These are phyloP conservation scores for Salix koriyanagi DNA, from an alignment of 345 rosid genomes.

Conservation along the genomic window DNA sequence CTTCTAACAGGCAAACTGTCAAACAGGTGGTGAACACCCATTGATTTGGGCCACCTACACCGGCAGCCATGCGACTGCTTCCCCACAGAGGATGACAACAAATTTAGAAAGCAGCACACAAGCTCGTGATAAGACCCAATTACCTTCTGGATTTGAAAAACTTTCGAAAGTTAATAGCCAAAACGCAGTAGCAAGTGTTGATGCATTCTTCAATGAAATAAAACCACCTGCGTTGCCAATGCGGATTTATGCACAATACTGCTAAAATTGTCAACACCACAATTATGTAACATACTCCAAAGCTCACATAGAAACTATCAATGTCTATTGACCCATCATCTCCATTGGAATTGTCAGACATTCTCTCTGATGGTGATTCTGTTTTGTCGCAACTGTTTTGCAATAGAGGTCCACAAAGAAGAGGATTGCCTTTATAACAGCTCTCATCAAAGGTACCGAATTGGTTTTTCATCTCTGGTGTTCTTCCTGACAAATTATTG, in stretches of 20 bases:
- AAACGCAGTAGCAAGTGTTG: not conserved
- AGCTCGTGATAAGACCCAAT: not conserved
- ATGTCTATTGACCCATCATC: slow-evolving; percentile 7
- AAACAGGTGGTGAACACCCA: too few species aligned
- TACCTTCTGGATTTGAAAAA: not conserved
- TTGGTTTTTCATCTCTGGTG: slow-evolving; percentile 3
- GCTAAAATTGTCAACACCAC: not conserved
- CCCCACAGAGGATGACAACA: not conserved
- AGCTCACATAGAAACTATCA: not conserved
- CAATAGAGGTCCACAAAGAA: slow-evolving; percentile 27
- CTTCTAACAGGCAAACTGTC: too few species aligned
- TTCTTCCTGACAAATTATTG: slow-evolving; percentile 34
- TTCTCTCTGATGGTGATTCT: not conserved
- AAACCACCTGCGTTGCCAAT: slow-evolving; percentile 11
- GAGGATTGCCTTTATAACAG: slow-evolving; percentile 22
- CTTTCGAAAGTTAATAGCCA: not conserved
- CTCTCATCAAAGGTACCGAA: slow-evolving; percentile 21
- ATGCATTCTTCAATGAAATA: not conserved
- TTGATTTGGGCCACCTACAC: too few species aligned
- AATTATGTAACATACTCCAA: not conserved
- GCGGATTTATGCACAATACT: slow-evolving; percentile 11
- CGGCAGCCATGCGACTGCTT: too few species aligned
- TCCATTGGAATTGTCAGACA: not conserved
- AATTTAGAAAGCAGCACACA: not conserved
- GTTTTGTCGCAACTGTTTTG: not conserved